Conservation (phyloP, 108 stramenopile species). For the Fistulifera pelliculosa region DNA sequence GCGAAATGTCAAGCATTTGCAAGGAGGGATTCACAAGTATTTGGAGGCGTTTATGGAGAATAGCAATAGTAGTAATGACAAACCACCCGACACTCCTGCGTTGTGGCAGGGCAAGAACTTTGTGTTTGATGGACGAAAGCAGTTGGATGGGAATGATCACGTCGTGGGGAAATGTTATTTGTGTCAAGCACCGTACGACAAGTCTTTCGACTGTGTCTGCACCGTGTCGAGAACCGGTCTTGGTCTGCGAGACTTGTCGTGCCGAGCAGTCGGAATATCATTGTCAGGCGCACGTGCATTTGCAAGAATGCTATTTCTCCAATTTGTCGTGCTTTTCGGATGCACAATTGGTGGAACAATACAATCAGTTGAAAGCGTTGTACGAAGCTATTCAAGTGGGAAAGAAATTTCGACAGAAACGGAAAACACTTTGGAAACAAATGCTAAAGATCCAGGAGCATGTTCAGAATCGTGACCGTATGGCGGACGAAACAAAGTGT, state of each 20-base stretch:
- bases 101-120: conserved; percentile 77
- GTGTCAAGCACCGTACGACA: not conserved
- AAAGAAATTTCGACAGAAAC: conserved; percentile 51
- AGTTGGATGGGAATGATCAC: conserved; percentile 20
- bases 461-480: not conserved
- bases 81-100: not conserved
- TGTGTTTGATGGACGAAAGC: conserved; percentile 70
- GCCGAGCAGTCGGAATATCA: conserved; percentile 41
- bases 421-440: conserved; percentile 67
- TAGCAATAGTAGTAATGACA: conserved; percentile 10
- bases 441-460: conserved; percentile 35
- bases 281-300: conserved; percentile 55
- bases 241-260: conserved; percentile 55
- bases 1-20: conserved; percentile 52
- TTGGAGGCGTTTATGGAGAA: conserved; percentile 27
- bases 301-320: conserved; percentile 61
- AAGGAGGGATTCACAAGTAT: conserved; percentile 77
- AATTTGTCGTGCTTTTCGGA: conserved; percentile 35
- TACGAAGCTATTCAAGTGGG: conserved; percentile 44
- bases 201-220: conserved; percentile 38
- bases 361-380: conserved; percentile 25
- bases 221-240: conserved; percentile 75
- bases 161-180: conserved; percentile 19
- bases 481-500: conserved; percentile 15
- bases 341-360: conserved; percentile 35